These are phyloP conservation scores for Colletotrichum phormii DNA, from an alignment of 2,329 filamentous ascomycete genomes.

Conservation along the genomic window DNA sequence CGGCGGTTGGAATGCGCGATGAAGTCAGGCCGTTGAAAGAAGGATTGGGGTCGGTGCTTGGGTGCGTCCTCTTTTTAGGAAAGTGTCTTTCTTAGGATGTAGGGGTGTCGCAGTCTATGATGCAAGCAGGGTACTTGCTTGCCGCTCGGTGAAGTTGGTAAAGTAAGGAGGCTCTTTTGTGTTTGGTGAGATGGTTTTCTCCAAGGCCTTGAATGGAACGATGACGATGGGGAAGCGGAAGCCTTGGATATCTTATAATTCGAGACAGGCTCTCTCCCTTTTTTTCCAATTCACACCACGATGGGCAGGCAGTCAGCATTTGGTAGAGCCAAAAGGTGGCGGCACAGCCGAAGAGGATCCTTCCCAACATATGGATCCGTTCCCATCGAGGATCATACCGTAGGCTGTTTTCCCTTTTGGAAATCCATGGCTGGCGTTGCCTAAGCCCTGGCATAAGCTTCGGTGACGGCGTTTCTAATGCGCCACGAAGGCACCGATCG, in stretches of 20 bases:
- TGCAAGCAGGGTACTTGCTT: conserved; percentile 13
- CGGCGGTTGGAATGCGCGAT: conserved; percentile 11
- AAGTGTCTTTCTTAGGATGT: background rate
- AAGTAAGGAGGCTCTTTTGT: background rate
- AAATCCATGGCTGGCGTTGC: background rate
- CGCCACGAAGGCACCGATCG: background rate
- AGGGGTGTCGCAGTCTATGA: background rate
- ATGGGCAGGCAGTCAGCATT: background rate
- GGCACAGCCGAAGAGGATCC: background rate
- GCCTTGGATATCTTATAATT: background rate
- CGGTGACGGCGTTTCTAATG: background rate
- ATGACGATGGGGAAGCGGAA: background rate
- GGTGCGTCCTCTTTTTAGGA: background rate
- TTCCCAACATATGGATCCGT: background rate
- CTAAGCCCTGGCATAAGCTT: background rate
- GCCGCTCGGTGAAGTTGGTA: background rate
- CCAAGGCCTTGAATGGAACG: background rate
- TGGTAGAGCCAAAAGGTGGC: background rate
- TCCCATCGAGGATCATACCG: background rate
- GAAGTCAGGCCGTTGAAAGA: conserved; percentile 10
- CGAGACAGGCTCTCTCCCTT: background rate
- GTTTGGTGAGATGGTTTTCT: background rate
- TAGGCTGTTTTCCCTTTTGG: background rate
- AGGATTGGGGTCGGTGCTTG: background rate
- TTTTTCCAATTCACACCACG: background rate